Evolutionary conservation across 352 stramenopile species (phyloP).

Genomic region (Globisporangium canariense): DNA sequence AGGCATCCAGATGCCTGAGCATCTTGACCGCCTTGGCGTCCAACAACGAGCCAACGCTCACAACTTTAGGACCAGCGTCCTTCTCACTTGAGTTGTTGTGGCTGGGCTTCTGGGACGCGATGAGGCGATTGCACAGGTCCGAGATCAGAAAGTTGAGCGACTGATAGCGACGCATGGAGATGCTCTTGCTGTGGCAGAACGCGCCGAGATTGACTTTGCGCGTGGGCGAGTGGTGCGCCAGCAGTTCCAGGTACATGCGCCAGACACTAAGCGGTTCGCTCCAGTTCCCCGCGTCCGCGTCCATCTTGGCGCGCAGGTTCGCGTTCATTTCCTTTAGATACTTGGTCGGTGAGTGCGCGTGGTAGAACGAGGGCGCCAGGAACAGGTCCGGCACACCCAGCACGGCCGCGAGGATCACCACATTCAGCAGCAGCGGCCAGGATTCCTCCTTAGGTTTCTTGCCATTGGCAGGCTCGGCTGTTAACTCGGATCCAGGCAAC

Average conservation of each 20-base stretch:
- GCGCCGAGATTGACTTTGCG: conserved; percentile 39
- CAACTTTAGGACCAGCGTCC: not conserved
- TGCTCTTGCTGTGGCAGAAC: conserved; percentile 46
- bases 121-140: conserved; percentile 65
- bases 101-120: conserved; percentile 44
- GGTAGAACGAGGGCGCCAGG: conserved; percentile 78
- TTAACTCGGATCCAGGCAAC: not conserved
- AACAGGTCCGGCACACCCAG: conserved; percentile 70
- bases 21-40: conserved; percentile 43
- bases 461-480: not conserved
- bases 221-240: conserved; percentile 40
- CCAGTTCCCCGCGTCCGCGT: conserved; percentile 55
- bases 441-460: conserved; percentile 18
- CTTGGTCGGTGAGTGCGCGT: conserved; percentile 48
- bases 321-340: conserved; percentile 81
- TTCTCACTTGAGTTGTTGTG: conserved; percentile 3
- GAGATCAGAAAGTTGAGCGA: conserved; percentile 78
- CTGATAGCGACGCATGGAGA: conserved; percentile 69
- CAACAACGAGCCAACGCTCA: conserved; percentile 36
- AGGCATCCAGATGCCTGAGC: conserved; percentile 50
- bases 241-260: conserved; percentile 59
- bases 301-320: conserved; percentile 65
- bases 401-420: conserved; percentile 66
- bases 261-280: conserved; percentile 77
- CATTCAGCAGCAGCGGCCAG: conserved; percentile 44